Evolutionary conservation across 805 yeast species (phyloP), one percentile per base, ranked within the genome.

Genomic region (Barnettozyma populi): DNA sequence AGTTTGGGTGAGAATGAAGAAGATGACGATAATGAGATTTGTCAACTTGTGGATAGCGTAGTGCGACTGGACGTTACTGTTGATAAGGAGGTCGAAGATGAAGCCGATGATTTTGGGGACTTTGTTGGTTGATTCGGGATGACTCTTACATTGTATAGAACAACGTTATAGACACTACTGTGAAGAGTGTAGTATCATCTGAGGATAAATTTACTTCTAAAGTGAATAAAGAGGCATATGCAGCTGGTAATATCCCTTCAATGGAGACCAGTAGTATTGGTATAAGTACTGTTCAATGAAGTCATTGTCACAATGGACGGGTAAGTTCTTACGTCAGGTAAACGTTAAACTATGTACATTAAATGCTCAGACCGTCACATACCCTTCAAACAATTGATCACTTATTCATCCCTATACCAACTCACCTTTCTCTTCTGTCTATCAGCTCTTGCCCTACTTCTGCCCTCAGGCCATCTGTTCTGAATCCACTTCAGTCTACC

Each of bases 341-440:
- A 25, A 29, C 32, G 32, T 29, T 16, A 39, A 39, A 39, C 42
- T 39, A 39, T 39, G 20, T 39, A 43, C 45, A 35, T 37, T 37
- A 37, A 35, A 37, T 35, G 37, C 40, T 36, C 18, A 5, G 18
- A 4, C 9, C 24, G n/a, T 21, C 40, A 36, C 18, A 31, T 3
- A 20, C 4, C 19, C 24, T 23, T 3, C 4, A 10, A 38, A n/a
- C 24, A 13, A 16, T 19, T 36, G 21, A 7, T 9, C 11, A 11
- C 21, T 51, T 40, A 60, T 43, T 57, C 61, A 40, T 60, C 63
- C 42, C 84, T 72, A 53, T 82, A 76, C 92, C 92, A 84, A 57
- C 73, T 60, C 52, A 73, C 65, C 50, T 73, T 76, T 64, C 92
- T 73, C 65, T 80, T 80, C 52, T 66, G 62, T 57, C 84, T 71